Percentiles rank a stretch among this genome's conserved stretches.
These are phyloP conservation scores for Xerocomus potaroensis DNA, from an alignment of 768 basidiomycete genomes.

Conservation along the genomic window DNA sequence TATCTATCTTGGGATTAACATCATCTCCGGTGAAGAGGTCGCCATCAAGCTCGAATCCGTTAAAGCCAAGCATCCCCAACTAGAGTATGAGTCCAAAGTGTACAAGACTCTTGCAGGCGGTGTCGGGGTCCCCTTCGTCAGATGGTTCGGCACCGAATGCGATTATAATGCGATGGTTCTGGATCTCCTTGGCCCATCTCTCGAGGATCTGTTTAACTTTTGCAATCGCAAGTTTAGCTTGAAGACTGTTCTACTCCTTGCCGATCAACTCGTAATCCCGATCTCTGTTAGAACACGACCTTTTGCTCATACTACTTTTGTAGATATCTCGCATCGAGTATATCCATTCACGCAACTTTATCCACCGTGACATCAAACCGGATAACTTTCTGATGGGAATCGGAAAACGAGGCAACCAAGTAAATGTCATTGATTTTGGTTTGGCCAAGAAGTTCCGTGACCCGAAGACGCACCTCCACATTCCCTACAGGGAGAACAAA, in stretches of 20 bases:
- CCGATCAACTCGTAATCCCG: constrained; percentile 79
- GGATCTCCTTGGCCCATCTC: constrained; percentile 89
- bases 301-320: constrained; percentile 36
- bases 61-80: constrained; percentile 99
- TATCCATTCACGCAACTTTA: constrained; percentile 99
- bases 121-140: constrained; percentile 96
- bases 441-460: constrained; percentile 99
- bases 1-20: constrained; percentile 99
- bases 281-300: too few species aligned
- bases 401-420: constrained; percentile 99
- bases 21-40: constrained; percentile 99
- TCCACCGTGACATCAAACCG: constrained; percentile 97
- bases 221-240: constrained; percentile 97
- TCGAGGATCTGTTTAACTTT: constrained; percentile 91
- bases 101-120: constrained; percentile 99
- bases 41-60: constrained; percentile 99
- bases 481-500: constrained; percentile 99
- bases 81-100: constrained; percentile 95
- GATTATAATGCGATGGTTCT: constrained; percentile 99
- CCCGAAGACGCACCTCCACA: constrained; percentile 99
- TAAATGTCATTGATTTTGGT: constrained; percentile 98
- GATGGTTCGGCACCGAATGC: constrained; percentile 94
- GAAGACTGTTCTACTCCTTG: constrained; percentile 94
- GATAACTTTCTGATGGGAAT: constrained; percentile 99
- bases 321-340: constrained; percentile 99